Conservation (phyloP, 805 yeast species). For the Metschnikowia kunwiensis region DNA sequence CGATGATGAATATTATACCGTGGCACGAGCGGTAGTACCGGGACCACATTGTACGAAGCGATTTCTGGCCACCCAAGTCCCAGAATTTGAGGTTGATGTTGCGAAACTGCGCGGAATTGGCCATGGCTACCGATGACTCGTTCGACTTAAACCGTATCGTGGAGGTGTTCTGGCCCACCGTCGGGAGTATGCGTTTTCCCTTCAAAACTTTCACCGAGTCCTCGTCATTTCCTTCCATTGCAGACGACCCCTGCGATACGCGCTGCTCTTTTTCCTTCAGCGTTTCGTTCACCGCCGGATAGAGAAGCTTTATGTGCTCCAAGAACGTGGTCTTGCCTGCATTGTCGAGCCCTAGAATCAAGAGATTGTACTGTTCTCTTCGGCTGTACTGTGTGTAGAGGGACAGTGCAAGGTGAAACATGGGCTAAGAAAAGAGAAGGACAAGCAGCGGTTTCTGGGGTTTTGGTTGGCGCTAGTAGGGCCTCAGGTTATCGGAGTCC, state of each 20-base stretch:
- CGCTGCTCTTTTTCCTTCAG: conserved; percentile 16
- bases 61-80: conserved; percentile 96
- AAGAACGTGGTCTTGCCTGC: conserved; percentile 80
- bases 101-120: conserved; percentile 31
- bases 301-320: conserved; percentile 40
- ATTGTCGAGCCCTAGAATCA: conserved; percentile 88
- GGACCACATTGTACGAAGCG: conserved; percentile 82
- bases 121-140: conserved; percentile 39
- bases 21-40: conserved; percentile 83
- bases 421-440: too few relatives aligned
- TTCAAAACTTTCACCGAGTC: conserved; percentile 27
- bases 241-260: conserved; percentile 12
- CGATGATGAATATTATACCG: conserved; percentile 89
- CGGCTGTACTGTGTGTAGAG: conserved; percentile 44
- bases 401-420: conserved; percentile 46
- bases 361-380: conserved; percentile 44
- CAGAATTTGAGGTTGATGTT: conserved; percentile 70
- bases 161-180: conserved; percentile 87
- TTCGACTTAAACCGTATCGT: conserved; percentile 30
- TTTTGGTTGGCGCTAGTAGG: too few relatives aligned
- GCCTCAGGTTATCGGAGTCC: too few relatives aligned
- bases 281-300: conserved; percentile 27
- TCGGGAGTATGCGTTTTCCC: conserved; percentile 72
- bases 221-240: conserved; percentile 15
- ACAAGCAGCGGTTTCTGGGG: background rate